A percentile compares a stretch with the other conserved stretches of the same genome.
Conservation (phyloP, 2,329 filamentous ascomycete species). For the Aspergillus felis region DNA sequence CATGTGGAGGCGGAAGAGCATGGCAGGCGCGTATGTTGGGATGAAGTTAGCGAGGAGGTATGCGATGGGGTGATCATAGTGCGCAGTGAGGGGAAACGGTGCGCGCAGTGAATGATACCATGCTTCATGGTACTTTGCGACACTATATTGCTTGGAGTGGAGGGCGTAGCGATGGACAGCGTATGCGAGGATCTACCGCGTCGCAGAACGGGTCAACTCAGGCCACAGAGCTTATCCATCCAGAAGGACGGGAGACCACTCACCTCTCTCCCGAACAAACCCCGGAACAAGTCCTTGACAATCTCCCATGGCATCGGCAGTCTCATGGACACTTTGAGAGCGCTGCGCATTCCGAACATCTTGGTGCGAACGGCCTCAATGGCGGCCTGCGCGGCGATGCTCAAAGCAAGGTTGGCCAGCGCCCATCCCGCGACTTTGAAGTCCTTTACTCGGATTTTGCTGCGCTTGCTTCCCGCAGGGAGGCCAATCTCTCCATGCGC, state of each 20-base stretch:
- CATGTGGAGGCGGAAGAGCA: constrained; percentile 57
- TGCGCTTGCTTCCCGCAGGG: constrained; percentile 38
- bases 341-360: constrained; percentile 50
- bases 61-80: constrained; percentile 57
- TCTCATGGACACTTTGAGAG: constrained; percentile 55
- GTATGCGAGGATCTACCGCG: constrained; percentile 47
- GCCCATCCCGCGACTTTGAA: constrained; percentile 53
- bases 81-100: constrained; percentile 55
- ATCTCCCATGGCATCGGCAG: constrained; percentile 63
- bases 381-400: constrained; percentile 50
- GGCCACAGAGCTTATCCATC: not conserved
- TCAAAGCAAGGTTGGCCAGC: constrained; percentile 53
- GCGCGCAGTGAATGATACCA: constrained; percentile 56
- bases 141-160: constrained; percentile 54
- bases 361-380: constrained; percentile 55
- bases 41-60: constrained; percentile 54
- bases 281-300: constrained; percentile 51
- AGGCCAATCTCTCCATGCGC: constrained; percentile 55
- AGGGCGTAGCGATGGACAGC: constrained; percentile 69
- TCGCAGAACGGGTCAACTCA: not conserved
- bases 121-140: constrained; percentile 50
- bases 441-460: constrained; percentile 38
- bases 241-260: constrained; percentile 10
- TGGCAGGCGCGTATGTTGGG: constrained; percentile 54
- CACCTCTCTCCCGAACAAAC: constrained; percentile 56